phyloP scores from a whole-genome alignment of 2,329 filamentous ascomycete species.

The Stromatinia cepivora region DNA sequence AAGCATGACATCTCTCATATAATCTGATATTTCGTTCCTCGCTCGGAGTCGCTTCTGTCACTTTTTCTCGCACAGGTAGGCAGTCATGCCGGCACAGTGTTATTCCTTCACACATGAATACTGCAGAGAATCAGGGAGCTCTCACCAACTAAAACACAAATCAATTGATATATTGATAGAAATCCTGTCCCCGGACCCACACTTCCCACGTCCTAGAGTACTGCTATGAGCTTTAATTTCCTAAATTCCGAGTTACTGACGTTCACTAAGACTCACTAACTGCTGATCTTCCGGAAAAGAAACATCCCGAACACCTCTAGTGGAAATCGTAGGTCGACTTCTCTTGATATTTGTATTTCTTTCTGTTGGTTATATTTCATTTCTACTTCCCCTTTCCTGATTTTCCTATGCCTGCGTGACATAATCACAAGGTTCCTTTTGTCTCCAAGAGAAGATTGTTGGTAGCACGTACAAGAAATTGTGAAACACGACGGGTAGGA shows the following conservation, averaged over 20 bases:
- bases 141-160: neutral
- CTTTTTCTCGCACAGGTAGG: neutral
- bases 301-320: slow-evolving; percentile 9
- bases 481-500: slow-evolving; percentile 9
- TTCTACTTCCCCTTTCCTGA: neutral
- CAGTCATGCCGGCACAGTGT: neutral
- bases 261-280: neutral
- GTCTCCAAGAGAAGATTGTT: neutral
- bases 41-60: neutral
- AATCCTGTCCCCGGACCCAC: neutral
- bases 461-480: neutral
- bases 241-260: neutral
- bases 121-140: neutral
- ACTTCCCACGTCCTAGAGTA: neutral
- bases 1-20: neutral
- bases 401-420: slow-evolving; percentile 1
- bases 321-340: slow-evolving; percentile 7
- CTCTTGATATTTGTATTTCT: neutral
- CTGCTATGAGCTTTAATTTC: neutral
- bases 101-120: neutral
- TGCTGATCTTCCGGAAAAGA: slow-evolving; percentile 12
- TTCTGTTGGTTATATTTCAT: neutral
- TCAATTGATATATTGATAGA: neutral
- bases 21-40: neutral
- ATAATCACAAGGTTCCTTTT: neutral